Evolutionary conservation across 495 filamentous ascomycete genomes (phyloP), one percentile per base, ranked within the genome.

Genomic region (Beverwykella pulmonaria): DNA sequence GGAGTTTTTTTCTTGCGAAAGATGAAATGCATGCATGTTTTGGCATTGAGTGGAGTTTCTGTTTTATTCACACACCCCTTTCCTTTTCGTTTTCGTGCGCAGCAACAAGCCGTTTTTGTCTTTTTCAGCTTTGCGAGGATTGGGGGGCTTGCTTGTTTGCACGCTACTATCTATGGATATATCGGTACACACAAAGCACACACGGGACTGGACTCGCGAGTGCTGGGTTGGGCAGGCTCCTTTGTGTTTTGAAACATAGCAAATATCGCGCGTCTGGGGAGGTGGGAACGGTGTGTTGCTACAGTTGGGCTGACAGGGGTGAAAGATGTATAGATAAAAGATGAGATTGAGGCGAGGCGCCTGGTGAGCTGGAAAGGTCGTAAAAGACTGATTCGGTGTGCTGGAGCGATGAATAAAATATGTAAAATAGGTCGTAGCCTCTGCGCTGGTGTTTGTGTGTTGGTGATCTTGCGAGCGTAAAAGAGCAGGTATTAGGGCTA

Each of bases 31-130:
- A 55, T 55, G 52, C 48, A 52, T 52, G 20, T 25, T 52, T 52
- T 52, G 48, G 48, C 48, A 52, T 52, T 52, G 48, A 23, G 26
- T 29, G 48, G 48, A 52, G 48, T 52, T 52, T 52, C 17, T 15
- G 2, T 29, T n/a, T 52, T 52, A 25, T 12, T 15, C 17, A 7
- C 48, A 23, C 5, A 3, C 22, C 48, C 48, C 9, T 22, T 52
- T 25, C 22, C 48, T 12, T 52, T 52, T 22, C 22, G 6, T 29
- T 52, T n/a, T 15, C 10, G 20, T 29, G 48, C 17, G 22, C 48
- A 29, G 17, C 9, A 44, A 44, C 39, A 9, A 4, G 8, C 39
- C 15, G 9, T 44, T 44, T 3, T 29, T 12, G 9, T 29, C 6
- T 44, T 44, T 12, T 34, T 49, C 7, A 25, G 46, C 7, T 49